A percentile compares a stretch with the other conserved stretches of the same genome.
Evolutionary conservation across 495 filamentous ascomycete genomes (phyloP).

Genomic region (Talaromyces liani): DNA sequence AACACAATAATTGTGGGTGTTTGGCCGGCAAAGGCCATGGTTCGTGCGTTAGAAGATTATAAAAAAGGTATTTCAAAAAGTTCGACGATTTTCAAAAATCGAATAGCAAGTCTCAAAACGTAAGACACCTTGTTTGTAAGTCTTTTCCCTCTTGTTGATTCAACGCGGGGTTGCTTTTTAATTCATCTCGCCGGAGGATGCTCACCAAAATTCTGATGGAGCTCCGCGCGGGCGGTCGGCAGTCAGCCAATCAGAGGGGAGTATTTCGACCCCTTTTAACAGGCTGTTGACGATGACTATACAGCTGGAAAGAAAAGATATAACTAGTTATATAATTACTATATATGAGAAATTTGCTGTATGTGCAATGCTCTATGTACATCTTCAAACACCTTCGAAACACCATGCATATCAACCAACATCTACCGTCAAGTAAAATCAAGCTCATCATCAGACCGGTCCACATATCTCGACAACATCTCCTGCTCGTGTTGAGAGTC

Average conservation of each 20-base stretch:
- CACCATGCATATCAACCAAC: background rate
- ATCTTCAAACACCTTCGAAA: background rate
- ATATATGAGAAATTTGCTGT: background rate
- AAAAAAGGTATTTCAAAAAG: background rate
- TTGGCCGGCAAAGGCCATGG: constrained; percentile 96
- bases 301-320: background rate
- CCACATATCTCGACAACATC: constrained; percentile 35
- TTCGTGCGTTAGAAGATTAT: background rate
- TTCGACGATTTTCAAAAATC: background rate
- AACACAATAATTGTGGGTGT: constrained; percentile 98
- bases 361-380: background rate
- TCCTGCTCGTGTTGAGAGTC: constrained; percentile 39
- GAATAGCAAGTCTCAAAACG: background rate
- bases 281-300: background rate
- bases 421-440: constrained; percentile 25
- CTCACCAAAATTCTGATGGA: constrained; percentile 10
- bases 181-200: background rate
- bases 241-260: constrained; percentile 3
- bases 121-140: background rate
- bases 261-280: background rate
- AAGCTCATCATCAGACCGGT: constrained; percentile 31
- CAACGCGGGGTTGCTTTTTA: constrained; percentile 8
- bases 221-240: constrained; percentile 9
- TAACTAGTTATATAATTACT: too few species aligned
- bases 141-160: background rate